Evolutionary conservation across 306 rosid species (phyloP), one percentile per base, ranked within the genome.

Genomic region (Dryas alaskensis): DNA sequence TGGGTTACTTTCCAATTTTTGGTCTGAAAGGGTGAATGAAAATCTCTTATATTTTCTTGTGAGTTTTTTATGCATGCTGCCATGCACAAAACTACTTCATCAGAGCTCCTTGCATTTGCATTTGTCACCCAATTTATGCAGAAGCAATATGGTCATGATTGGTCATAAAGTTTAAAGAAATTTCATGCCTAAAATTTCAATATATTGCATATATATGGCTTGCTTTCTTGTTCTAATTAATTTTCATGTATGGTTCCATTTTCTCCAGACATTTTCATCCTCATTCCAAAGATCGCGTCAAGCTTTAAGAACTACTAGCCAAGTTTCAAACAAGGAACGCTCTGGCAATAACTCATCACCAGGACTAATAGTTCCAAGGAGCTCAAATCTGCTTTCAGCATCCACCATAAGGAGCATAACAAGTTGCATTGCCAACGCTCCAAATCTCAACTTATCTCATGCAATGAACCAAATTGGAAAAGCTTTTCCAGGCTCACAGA

Each of bases 261-360:
- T 11, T 60, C 52, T 40, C 42, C 62, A 76, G 80, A 16, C 61
- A 4, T 60, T 45, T 60, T 60, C 53, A 53, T 8, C 74, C 16
- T 48, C 63, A 13, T 44, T 19, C 19, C 46, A 13, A 54, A 43
- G 39, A 67, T 69, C 80, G 19, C 19, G 46, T 10, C 60, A 76
- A 67, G 51, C 42, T 47, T 57, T 5, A 22, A 47, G 27, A 37
- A 49, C 60, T 9, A 73, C 50, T 31, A 60, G 47, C 53, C 70
- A 64, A 37, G 60, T 43, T 64, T 52, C 61, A 5, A 53, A 25
- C 65, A 53, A 40, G 63, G 69, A 53, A 73, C 17, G 19, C 17
- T 10, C 14, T 48, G 9, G 27, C 10, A 45, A 11, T 46, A 42
- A 59, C 13, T 63, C 55, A 1, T 45, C 57, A 7, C 63, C 4